Conservation (phyloP, 1,284 basidiomycete genomes). For the Ganoderma lucidum region DNA sequence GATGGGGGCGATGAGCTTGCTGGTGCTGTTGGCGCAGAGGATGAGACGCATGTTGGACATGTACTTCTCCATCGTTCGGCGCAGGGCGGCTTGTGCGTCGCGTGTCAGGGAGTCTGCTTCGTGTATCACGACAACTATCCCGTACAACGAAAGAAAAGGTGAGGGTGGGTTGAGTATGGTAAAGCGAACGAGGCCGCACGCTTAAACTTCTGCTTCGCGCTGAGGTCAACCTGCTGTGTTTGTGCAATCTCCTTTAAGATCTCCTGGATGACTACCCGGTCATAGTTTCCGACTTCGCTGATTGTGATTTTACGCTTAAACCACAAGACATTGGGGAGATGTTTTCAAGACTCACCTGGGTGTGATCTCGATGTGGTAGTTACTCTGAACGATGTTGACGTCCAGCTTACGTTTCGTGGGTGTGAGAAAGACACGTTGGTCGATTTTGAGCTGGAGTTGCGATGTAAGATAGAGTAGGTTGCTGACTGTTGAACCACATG, state of each 20-base stretch:
- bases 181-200: conserved; percentile 55
- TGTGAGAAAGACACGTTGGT: conserved; percentile 96
- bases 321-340: neutral
- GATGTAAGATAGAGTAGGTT: neutral
- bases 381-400: conserved; percentile 96
- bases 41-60: conserved; percentile 98
- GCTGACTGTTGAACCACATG: too few species aligned
- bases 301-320: neutral
- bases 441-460: conserved; percentile 87
- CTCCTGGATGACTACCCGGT: conserved; percentile 96
- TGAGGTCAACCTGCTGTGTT: conserved; percentile 97
- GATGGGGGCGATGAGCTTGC: conserved; percentile 97
- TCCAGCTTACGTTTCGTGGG: conserved; percentile 96
- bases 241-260: conserved; percentile 98
- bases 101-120: conserved; percentile 95
- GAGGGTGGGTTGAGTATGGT: neutral
- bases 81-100: conserved; percentile 96
- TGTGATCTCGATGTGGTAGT: conserved; percentile 98
- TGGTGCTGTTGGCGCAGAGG: conserved; percentile 97
- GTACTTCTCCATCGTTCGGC: conserved; percentile 99
- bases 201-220: conserved; percentile 96
- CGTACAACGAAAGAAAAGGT: conserved; percentile 1
- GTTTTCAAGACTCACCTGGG: conserved; percentile 71
- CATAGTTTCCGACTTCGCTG: conserved; percentile 97
- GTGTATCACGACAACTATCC: conserved; percentile 95